Evolutionary conservation across 495 filamentous ascomycete species (phyloP).

Genomic region (Penicillium canariense): DNA sequence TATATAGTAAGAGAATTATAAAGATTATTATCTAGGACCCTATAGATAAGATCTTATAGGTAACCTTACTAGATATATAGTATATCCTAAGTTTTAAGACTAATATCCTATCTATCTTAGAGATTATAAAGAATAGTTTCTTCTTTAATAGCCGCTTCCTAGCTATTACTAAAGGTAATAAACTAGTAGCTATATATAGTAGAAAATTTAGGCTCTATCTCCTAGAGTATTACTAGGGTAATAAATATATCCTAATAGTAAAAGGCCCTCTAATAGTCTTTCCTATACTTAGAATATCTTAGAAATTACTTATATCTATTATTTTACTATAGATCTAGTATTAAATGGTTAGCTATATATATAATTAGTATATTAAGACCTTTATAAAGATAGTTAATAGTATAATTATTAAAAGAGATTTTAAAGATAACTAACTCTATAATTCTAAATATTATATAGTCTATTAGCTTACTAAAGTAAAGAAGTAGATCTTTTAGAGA

Average conservation of each 20-base stretch:
- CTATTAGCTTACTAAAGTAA: neutral
- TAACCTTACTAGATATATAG: neutral
- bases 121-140: neutral
- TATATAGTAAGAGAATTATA: neutral
- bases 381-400: neutral
- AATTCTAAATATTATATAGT: neutral
- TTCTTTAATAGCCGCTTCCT: neutral
- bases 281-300: neutral
- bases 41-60: neutral
- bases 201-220: neutral
- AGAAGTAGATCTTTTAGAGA: neutral
- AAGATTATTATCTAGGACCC: neutral
- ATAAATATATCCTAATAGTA: too few relatives aligned
- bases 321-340: neutral
- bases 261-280: too few relatives aligned
- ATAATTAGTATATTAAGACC: neutral
- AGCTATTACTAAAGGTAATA: neutral
- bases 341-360: neutral
- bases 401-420: neutral
- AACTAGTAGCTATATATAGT: neutral
- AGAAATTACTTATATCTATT: neutral
- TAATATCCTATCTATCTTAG: neutral
- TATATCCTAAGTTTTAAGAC: neutral
- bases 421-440: neutral
- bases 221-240: neutral